phyloP scores from a whole-genome alignment of 2,329 filamentous ascomycete species.

The Bipolaris victoriae region DNA sequence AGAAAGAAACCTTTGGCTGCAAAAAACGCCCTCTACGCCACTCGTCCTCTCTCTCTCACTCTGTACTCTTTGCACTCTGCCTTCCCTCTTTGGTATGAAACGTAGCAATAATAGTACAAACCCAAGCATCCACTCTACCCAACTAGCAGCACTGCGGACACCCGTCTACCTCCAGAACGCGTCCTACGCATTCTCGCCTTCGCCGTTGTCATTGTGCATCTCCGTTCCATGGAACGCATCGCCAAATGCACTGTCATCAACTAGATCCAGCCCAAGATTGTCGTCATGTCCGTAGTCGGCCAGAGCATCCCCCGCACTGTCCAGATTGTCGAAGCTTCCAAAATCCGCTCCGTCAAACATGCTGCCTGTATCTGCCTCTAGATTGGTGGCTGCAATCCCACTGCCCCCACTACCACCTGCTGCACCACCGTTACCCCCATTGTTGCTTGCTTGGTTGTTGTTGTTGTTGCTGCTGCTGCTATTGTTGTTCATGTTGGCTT shows the following conservation, averaged over 20 bases:
- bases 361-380: constrained; percentile 41
- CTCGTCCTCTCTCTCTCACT: constrained; percentile 4
- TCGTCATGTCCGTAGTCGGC: constrained; percentile 49
- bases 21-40: not conserved
- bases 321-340: constrained; percentile 46
- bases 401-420: constrained; percentile 15
- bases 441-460: constrained; percentile 24
- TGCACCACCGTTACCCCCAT: not conserved
- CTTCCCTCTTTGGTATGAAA: constrained; percentile 3
- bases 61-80: not conserved
- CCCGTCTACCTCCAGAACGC: constrained; percentile 2
- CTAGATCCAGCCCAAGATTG: constrained; percentile 46
- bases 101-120: constrained; percentile 13
- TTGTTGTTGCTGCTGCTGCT: constrained; percentile 16
- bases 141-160: not conserved
- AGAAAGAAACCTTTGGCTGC: not conserved
- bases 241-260: constrained; percentile 50
- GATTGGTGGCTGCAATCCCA: constrained; percentile 26
- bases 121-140: not conserved
- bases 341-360: constrained; percentile 49
- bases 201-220: constrained; percentile 41
- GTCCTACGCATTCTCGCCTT: constrained; percentile 35
- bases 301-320: constrained; percentile 49
- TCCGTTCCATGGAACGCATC: constrained; percentile 51
- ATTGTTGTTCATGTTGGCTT: constrained; percentile 27